Conservation (phyloP, 2,329 filamentous ascomycete species). For the Ceratocystis colombiana region DNA sequence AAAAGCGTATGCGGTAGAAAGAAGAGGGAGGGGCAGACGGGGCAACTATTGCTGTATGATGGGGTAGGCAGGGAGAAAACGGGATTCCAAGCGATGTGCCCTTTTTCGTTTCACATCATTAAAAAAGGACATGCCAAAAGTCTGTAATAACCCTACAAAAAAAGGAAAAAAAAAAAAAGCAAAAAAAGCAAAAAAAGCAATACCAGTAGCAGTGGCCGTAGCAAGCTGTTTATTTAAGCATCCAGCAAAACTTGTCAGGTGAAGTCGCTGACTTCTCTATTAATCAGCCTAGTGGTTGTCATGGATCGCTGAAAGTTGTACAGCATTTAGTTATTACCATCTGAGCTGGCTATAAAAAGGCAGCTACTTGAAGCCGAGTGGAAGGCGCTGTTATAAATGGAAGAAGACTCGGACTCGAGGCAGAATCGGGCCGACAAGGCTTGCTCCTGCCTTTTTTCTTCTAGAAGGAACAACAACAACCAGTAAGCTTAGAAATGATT, state of each 20-base stretch:
- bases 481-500: no score
- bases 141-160: not conserved
- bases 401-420: not conserved
- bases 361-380: not conserved
- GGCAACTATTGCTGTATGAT: not conserved
- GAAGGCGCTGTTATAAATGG: not conserved
- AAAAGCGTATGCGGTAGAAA: not conserved
- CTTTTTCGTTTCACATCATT: not conserved
- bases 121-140: not conserved
- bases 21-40: not conserved
- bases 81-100: not conserved
- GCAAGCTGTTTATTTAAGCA: not conserved
- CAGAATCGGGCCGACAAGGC: slow-evolving; percentile 2
- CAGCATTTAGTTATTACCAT: not conserved
- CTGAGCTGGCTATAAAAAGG: no score
- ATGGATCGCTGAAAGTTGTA: not conserved
- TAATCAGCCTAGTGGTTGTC: no score
- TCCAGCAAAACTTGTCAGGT: no score
- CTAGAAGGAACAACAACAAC: not conserved
- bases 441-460: not conserved
- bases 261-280: no score
- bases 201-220: not conserved
- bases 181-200: no score
- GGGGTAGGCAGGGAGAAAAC: not conserved
- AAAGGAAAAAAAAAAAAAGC: no score